Conservation (phyloP, 2,329 filamentous ascomycete species). For the Epicoccum nigrum region DNA sequence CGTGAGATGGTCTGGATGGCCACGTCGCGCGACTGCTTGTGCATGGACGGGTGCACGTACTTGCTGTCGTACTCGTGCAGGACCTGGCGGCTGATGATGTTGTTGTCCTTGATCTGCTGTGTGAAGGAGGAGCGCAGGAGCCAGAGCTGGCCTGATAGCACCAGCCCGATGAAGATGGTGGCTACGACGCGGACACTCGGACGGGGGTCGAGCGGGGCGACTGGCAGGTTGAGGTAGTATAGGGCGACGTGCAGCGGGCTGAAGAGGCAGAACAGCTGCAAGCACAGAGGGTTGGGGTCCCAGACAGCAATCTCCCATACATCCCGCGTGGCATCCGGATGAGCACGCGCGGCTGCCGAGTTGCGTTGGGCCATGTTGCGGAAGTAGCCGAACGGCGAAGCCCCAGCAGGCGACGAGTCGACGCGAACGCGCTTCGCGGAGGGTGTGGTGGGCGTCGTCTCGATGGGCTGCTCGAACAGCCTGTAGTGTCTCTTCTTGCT, state of each 20-base stretch:
- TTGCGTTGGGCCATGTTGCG: slow-evolving; percentile 67
- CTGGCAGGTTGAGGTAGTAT: slow-evolving; percentile 86
- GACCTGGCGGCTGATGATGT: slow-evolving; percentile 87
- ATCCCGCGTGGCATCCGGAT: slow-evolving; percentile 80
- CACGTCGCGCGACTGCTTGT: slow-evolving; percentile 77
- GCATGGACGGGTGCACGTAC: slow-evolving; percentile 88
- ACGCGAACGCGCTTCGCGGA: slow-evolving; percentile 89
- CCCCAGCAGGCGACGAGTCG: slow-evolving; percentile 77
- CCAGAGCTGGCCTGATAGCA: slow-evolving; percentile 79
- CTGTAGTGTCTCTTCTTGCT: slow-evolving; percentile 84
- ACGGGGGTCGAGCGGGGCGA: slow-evolving; percentile 73
- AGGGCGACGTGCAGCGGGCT: slow-evolving; percentile 92
- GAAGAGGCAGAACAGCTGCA: slow-evolving; percentile 87
- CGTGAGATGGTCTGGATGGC: slow-evolving; percentile 72
- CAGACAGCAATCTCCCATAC: slow-evolving; percentile 95
- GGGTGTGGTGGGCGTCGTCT: slow-evolving; percentile 75
- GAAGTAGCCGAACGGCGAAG: slow-evolving; percentile 79
- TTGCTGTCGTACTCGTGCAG: slow-evolving; percentile 96
- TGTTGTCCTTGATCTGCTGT: slow-evolving; percentile 83
- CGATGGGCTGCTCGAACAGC: slow-evolving; percentile 85
- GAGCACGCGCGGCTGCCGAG: slow-evolving; percentile 79
- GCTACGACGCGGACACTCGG: slow-evolving; percentile 88
- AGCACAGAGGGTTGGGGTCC: slow-evolving; percentile 85
- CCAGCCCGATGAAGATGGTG: slow-evolving; percentile 73
- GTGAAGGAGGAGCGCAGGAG: slow-evolving; percentile 75